phyloP scores from a whole-genome alignment of 495 filamentous ascomycete species.

The Aspergillus affinis region DNA sequence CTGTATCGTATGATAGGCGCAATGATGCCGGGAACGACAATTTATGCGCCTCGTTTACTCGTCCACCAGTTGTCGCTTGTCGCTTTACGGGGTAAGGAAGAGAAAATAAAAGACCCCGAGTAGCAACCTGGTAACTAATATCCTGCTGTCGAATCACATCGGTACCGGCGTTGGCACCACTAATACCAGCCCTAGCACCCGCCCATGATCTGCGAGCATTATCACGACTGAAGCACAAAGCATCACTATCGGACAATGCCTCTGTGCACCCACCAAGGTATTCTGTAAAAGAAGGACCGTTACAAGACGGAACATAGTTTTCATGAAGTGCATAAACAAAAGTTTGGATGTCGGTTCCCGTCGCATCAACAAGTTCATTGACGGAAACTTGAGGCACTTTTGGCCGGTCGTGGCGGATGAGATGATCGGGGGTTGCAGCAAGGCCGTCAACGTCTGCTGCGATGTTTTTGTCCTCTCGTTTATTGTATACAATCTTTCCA shows the following conservation, averaged over 20 bases:
- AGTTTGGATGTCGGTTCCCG: conserved; percentile 82
- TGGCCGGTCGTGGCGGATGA: conserved; percentile 59
- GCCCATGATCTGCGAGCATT: conserved; percentile 27
- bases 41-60: conserved; percentile 59
- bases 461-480: conserved; percentile 54
- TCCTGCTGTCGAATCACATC: conserved; percentile 87
- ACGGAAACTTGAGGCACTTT: conserved; percentile 69
- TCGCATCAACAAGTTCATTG: conserved; percentile 79
- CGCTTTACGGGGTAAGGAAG: conserved; percentile 84
- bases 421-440: conserved; percentile 59
- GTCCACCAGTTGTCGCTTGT: conserved; percentile 30
- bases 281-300: conserved; percentile 56
- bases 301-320: conserved; percentile 86
- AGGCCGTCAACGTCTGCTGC: conserved; percentile 25
- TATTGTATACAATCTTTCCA: conserved; percentile 94
- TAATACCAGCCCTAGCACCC: conserved; percentile 40
- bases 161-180: conserved; percentile 48
- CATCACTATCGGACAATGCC: conserved; percentile 81
- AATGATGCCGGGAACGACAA: conserved; percentile 86
- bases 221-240: conserved; percentile 56
- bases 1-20: conserved; percentile 71
- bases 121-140: conserved; percentile 83
- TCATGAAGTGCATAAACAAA: conserved; percentile 94
- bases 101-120: conserved; percentile 77
- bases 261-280: conserved; percentile 77